Evolutionary conservation across 345 rosid species (phyloP).

Genomic region (Lepidium didymum): DNA sequence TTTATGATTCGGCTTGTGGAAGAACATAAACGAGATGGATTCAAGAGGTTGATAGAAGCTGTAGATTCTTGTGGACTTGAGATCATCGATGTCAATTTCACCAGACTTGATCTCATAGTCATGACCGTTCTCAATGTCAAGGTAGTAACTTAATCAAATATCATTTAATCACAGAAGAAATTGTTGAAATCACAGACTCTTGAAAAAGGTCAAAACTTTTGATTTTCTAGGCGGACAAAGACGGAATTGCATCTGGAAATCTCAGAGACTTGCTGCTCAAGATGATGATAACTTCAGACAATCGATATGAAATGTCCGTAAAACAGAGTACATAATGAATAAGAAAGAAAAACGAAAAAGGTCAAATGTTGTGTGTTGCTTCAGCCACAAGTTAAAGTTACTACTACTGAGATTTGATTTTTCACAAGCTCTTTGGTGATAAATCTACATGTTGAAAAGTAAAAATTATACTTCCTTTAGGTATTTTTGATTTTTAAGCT

Average conservation of each 20-base stretch:
- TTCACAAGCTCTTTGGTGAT: constrained; percentile 5
- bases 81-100: constrained; percentile 62
- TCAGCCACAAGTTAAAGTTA: constrained; percentile 8
- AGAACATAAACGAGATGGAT: constrained; percentile 47
- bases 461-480: neutral
- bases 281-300: constrained; percentile 7
- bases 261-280: constrained; percentile 19
- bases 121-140: constrained; percentile 52
- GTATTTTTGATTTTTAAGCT: neutral
- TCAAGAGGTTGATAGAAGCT: constrained; percentile 53
- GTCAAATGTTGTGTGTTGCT: constrained; percentile 20
- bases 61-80: constrained; percentile 46
- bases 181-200: neutral
- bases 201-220: neutral
- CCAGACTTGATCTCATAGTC: constrained; percentile 43
- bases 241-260: constrained; percentile 2
- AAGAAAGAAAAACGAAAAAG: neutral
- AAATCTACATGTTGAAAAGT: neutral
- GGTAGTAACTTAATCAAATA: constrained; percentile 34
- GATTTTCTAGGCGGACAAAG: constrained; percentile 3
- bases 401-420: neutral
- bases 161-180: neutral
- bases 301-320: neutral
- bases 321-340: constrained; percentile 9
- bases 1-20: constrained; percentile 46